These are phyloP conservation scores for Tribonema minus DNA, from an alignment of 108 stramenopile species.

Conservation along the genomic window DNA sequence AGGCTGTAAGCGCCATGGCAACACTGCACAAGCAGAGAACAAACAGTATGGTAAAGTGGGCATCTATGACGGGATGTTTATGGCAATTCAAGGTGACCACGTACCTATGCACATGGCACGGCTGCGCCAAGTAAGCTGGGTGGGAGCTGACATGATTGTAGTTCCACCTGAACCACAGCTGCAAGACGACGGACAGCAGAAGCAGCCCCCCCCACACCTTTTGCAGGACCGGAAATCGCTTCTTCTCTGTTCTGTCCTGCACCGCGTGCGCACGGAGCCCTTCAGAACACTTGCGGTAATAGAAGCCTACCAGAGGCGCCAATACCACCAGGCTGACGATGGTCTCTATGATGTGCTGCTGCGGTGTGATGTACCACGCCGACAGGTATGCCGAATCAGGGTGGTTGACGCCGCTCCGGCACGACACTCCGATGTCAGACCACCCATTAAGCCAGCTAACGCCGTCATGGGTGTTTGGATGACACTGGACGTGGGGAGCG, in stretches of 20 bases:
- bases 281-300: conserved; percentile 3
- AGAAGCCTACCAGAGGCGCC: conserved; percentile 1
- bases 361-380: conserved; percentile 29
- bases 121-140: conserved; percentile 35
- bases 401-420: background rate
- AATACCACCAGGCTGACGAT: conserved; percentile 11
- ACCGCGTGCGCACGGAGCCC: background rate
- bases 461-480: background rate
- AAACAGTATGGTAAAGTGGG: too few species aligned
- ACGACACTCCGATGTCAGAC: background rate
- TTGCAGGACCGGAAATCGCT: background rate
- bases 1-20: conserved; percentile 14
- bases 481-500: background rate
- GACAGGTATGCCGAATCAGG: conserved; percentile 3
- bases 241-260: background rate
- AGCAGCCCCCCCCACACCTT: conserved; percentile 29
- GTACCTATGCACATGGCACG: conserved; percentile 34
- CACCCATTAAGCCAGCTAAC: background rate
- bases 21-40: too few species aligned
- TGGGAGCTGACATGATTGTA: conserved; percentile 12
- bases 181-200: background rate
- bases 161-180: conserved; percentile 7
- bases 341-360: conserved; percentile 32
- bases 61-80: too few species aligned
- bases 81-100: too few species aligned